A percentile compares a stretch with the other conserved stretches of the same genome.
Evolutionary conservation across 495 filamentous ascomycete genomes (phyloP).

Genomic region (Physcia stellaris): DNA sequence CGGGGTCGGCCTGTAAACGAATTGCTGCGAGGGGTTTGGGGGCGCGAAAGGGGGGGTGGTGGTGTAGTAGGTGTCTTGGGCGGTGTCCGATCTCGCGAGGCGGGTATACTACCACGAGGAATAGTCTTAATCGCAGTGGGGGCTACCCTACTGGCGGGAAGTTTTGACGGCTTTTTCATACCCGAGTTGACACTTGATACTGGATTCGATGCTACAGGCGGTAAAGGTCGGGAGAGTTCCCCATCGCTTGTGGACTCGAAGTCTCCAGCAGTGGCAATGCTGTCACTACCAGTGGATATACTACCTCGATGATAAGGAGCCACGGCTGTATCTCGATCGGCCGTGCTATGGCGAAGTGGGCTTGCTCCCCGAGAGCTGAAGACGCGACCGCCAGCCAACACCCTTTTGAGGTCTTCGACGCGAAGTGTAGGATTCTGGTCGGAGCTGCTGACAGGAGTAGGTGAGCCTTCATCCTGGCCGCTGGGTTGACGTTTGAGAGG

Average conservation of each 20-base stretch:
- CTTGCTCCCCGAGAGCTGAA: conserved; percentile 19
- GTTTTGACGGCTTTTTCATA: background rate
- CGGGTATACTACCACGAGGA: no score
- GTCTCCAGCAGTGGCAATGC: conserved; percentile 34
- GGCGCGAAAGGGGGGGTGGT: conserved; percentile 1
- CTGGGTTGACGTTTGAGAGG: conserved; percentile 24
- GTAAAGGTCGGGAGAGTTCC: conserved; percentile 9
- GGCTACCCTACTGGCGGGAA: no score
- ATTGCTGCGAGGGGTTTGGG: no score
- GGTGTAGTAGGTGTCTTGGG: background rate
- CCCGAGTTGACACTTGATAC: background rate
- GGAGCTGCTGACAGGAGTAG: conserved; percentile 38
- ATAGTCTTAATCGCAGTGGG: no score
- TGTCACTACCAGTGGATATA: conserved; percentile 32
- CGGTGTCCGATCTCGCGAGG: no score
- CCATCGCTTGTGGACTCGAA: conserved; percentile 16
- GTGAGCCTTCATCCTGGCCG: conserved; percentile 31
- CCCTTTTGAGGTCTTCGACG: conserved; percentile 76
- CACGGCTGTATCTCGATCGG: conserved; percentile 2
- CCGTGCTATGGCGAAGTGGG: conserved; percentile 22
- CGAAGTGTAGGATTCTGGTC: conserved; percentile 56
- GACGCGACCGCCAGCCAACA: conserved; percentile 40
- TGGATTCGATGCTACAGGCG: conserved; percentile 3
- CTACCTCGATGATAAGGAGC: conserved; percentile 5
- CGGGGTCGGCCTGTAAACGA: no score